Base-by-base conservation (phyloP, 495 filamentous ascomycete species). In the Penicillium daleae region DNA sequence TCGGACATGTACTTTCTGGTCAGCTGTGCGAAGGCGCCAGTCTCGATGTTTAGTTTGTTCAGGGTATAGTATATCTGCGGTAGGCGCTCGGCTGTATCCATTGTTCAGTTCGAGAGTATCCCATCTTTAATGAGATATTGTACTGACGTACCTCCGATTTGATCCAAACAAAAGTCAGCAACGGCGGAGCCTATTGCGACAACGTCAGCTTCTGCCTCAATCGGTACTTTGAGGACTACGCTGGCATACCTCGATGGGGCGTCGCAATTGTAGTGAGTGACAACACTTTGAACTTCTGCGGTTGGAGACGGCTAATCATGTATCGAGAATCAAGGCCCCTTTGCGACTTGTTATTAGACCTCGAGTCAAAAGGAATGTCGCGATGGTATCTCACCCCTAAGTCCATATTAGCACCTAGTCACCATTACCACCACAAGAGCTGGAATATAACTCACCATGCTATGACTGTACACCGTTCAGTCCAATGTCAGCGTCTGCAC, bases 281-380 rank as follows among this genome's bases (percentile, higher is more conserved):
- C 39, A 86, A 74, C 8, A 92, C 87, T 61, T 88, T 85, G 50
- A 95, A 89, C 33, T 88, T 83, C 5, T 82, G 78, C 6, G 91
- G 93, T 55, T 84, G 83, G 15, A 97, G 79, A 46, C 80, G 83
- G 56, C 90, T 93, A 64, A 97, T 90, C 92, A 97, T 96, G 73
- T 96, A 96, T 70, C 94, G 85, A 13, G 92, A 87, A 76, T 97
- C 95, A 46, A 97, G 83, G 4, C 95, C 95, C 32, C 94, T 90
- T 62, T 78, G 57, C 77, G 71, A 52, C 2, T 52, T 59, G 42
- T n/a, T 53, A 35, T 57, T 50, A 29, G 49, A 32, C 44, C 6
- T 54, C 22, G 24, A 21, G 33, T 52, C 6, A 24, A 44, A 42
- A 35, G 24, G 19, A 15, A 24, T 55, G 26, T 37, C 2, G 17